Conservation (phyloP, 306 rosid genomes). For the Citrullus amarus region DNA sequence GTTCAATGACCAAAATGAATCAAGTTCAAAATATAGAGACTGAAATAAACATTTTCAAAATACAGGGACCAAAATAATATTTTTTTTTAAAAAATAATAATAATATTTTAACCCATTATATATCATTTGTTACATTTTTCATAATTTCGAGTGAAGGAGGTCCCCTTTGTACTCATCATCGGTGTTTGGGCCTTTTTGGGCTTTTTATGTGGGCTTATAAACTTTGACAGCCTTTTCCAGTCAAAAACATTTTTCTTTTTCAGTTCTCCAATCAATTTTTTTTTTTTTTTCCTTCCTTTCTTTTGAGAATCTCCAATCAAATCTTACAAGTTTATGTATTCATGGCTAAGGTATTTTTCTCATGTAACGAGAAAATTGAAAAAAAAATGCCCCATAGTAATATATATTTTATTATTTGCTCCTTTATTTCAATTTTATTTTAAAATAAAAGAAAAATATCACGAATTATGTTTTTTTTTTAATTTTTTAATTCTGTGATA, state of each 20-base stretch:
- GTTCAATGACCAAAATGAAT: too few species aligned
- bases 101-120: too few species aligned
- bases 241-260: too few species aligned
- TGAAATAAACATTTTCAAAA: too few species aligned
- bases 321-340: too few species aligned
- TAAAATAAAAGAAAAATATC: neutral
- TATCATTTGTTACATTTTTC: neutral
- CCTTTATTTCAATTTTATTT: neutral
- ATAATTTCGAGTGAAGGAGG: neutral
- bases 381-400: neutral
- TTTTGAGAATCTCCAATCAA: too few species aligned
- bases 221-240: neutral
- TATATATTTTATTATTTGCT: neutral
- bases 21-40: too few species aligned
- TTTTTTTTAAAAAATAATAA: too few species aligned
- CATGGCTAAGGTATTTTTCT: neutral
- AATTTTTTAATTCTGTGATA: too few species aligned
- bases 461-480: neutral
- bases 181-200: neutral
- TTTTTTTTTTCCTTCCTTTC: too few species aligned
- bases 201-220: neutral
- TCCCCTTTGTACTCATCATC: neutral
- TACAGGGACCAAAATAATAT: too few species aligned
- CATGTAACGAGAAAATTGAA: neutral
- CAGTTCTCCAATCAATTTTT: too few species aligned